A percentile compares a stretch with the other conserved stretches of the same genome.
Evolutionary conservation across 2,329 filamentous ascomycete species (phyloP).

Genomic region (Fusarium nygamai): DNA sequence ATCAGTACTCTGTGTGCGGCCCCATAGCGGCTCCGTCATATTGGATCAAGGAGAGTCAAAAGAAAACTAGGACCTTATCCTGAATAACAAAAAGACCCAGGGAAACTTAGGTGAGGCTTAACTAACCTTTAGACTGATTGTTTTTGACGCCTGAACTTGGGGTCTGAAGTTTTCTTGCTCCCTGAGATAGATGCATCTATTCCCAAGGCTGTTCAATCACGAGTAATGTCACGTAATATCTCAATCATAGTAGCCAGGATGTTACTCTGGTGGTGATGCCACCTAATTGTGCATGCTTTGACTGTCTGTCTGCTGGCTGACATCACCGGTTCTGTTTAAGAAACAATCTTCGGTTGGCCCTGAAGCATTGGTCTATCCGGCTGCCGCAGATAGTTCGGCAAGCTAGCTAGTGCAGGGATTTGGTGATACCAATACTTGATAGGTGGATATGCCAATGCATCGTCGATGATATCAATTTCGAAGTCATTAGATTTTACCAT

Average conservation of each 20-base stretch:
- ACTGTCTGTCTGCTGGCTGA: neutral
- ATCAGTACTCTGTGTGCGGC: constrained; percentile 20
- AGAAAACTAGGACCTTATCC: neutral
- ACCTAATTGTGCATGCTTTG: neutral
- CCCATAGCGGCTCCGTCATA: constrained; percentile 27
- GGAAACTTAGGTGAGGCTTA: neutral
- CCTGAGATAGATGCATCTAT: neutral
- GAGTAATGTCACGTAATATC: neutral
- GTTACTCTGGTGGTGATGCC: neutral
- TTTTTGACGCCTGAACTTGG: neutral
- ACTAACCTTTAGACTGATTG: neutral
- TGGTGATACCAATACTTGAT: neutral
- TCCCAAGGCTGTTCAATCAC: neutral
- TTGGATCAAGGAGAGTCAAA: neutral
- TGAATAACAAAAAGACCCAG: neutral
- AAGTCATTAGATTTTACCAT: neutral
- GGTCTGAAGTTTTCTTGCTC: neutral
- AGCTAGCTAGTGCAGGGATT: neutral
- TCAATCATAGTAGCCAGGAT: neutral
- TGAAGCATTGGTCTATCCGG: constrained; percentile 4
- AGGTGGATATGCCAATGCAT: neutral
- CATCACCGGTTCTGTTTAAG: neutral
- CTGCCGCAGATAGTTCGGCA: constrained; percentile 14
- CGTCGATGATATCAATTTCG: neutral
- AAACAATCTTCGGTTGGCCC: neutral